phyloP scores from a whole-genome alignment of 139 green algal genomes.

The Chloropicon primus region DNA sequence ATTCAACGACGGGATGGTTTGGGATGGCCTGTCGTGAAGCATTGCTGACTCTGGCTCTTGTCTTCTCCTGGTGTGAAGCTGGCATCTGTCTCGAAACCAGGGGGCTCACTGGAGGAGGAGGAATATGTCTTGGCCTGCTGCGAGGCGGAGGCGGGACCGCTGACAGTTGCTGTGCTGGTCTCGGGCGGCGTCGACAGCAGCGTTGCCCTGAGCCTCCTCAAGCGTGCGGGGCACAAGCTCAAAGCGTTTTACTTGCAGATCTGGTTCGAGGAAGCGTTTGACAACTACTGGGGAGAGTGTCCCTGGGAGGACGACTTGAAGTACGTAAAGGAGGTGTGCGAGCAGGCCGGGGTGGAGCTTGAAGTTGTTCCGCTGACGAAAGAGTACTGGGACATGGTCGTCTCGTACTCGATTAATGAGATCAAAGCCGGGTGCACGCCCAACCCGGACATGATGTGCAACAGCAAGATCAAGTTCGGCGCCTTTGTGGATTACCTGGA shows the following conservation, averaged over 20 bases:
- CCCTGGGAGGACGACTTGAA: not conserved
- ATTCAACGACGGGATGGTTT: too few species aligned
- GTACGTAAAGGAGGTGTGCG: not conserved
- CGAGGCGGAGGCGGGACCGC: not conserved
- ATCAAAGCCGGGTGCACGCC: not conserved
- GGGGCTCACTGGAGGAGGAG: too few species aligned
- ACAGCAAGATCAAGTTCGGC: not conserved
- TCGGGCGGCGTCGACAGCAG: not conserved
- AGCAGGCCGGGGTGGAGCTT: not conserved
- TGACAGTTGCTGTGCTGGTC: not conserved
- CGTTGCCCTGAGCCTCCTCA: not conserved
- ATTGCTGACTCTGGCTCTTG: too few species aligned
- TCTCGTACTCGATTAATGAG: not conserved
- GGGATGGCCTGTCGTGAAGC: too few species aligned
- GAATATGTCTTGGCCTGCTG: too few species aligned
- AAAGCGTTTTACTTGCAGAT: not conserved
- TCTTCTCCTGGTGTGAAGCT: too few species aligned
- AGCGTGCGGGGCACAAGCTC: not conserved
- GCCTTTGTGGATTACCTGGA: not conserved
- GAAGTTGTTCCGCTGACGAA: not conserved
- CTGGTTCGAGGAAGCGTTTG: not conserved
- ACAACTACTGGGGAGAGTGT: not conserved
- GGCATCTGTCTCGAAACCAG: too few species aligned
- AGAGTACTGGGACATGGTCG: not conserved
- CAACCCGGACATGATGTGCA: not conserved